Evolutionary conservation across 2,329 filamentous ascomycete species (phyloP), one percentile per base, ranked within the genome.

Genomic region (Aspergillus sp.): DNA sequence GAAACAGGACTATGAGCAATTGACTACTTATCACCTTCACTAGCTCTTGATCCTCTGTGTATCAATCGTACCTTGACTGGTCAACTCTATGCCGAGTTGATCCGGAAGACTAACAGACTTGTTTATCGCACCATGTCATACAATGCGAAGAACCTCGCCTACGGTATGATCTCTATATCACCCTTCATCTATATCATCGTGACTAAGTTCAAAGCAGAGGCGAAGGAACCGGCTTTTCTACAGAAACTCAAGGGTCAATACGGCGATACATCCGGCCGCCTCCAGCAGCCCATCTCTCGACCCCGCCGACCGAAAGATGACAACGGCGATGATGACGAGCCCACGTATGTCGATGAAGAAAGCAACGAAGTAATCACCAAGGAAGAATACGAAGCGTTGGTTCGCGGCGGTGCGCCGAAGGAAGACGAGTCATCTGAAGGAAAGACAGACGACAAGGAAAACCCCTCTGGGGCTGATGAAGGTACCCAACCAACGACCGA

Each of bases 291-390:
- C 36, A 64, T 69, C 50, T 67, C 69, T 20, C 74, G 74, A 49
- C 74, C 76, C 36, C 71, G 69, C 55, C 77, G 72, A 68, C 61
- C 67, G 47, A 75, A 71, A 57, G 67, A 73, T 36, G 65, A 73
- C 42, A 67, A 73, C 9, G 76, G 73, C 32, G 75, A 78, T 42
- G 78, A 80, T 49, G 78, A 80, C 47, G 76, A 69, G 10, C 78
- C 78, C 45, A 78, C 75, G 47, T 80, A 80, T 57, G 71, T 80
- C 49, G 73, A 78, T 31, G 78, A 78, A 65, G 73, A 75, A 31
- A 78, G 75, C 60, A 77, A 79, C 51, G 75, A 78, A 57, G 71
- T 75, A 26, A 73, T 80, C 46, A 75, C 77, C 16, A 80, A 78
- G 61, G 75, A 77, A 57, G 73, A 79, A 56, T 80, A 78, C 54